Base-by-base conservation (phyloP, 352 stramenopile species). In the Thalassiosira sp. region DNA sequence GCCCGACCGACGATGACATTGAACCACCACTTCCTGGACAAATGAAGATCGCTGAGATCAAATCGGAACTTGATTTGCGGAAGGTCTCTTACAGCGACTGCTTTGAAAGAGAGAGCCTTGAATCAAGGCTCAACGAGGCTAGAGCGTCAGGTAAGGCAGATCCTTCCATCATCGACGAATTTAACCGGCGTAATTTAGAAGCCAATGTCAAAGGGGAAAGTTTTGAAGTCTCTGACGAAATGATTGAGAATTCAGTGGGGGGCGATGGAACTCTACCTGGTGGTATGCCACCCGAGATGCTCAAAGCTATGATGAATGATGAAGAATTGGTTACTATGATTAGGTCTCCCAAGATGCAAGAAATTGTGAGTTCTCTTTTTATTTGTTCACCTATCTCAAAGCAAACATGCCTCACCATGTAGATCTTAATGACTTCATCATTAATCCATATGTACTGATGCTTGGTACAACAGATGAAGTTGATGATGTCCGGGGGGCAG, bases 21-120 rank as follows among this genome's bases (percentile, higher is more conserved):
- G 67, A 81, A 18, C 56, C 61, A 37, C 48, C 76, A 7, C 33
- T 75, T 16, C 77, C 77, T 22, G 81, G 81, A 0, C 62, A 81
- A 54, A 89, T 89, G 83, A 70, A 84, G 42, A 49, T 90, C 11
- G 73, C 61, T 7, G 80, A 90, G 64, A 86, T 90, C 20, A 88
- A 88, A 62, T 74, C 79, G 18, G 80, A 90, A 56, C 57, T 90
- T 13, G 63, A 85, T 28, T 40, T 86, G 31, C 54, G 76, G 42
- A 56, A 52, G 0, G 66, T 90, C 31, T 59, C 74, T 25, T 90
- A 82, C 54, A 49, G n/a, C 0, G 79, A 90, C 72, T 90, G 83
- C 27, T 90, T 88, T 60, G 83, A 90, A 57, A 72, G 84, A 69
- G 83, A 88, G 76, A 81, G 69, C 13, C 54, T 88, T 1, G 64